Conservation (phyloP, 2,329 filamentous ascomycete species). For the Plenodomus biglobosus region DNA sequence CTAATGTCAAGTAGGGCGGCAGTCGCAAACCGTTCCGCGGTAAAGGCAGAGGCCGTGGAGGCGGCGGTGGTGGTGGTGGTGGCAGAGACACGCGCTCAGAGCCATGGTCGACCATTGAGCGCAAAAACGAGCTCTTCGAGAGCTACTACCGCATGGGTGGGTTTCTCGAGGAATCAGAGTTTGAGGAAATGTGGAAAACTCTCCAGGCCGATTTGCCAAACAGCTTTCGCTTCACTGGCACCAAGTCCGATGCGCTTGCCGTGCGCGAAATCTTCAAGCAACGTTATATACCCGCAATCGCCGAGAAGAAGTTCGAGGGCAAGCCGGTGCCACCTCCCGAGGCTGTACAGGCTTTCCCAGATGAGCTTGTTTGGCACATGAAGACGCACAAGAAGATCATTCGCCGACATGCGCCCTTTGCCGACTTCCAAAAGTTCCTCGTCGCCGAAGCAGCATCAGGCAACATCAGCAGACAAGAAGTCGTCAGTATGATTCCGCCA, state of each 20-base stretch:
- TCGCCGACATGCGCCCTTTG: slow-evolving; percentile 89
- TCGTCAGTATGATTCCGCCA: slow-evolving; percentile 98
- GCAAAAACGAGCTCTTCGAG: slow-evolving; percentile 83
- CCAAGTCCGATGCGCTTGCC: slow-evolving; percentile 89
- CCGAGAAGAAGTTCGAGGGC: slow-evolving; percentile 80
- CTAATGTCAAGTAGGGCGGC: slow-evolving; percentile 29
- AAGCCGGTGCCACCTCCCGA: slow-evolving; percentile 77
- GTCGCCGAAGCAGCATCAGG: slow-evolving; percentile 96
- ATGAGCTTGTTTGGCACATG: slow-evolving; percentile 95
- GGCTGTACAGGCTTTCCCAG: slow-evolving; percentile 88
- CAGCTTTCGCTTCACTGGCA: slow-evolving; percentile 96
- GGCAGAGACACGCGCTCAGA: slow-evolving; percentile 35
- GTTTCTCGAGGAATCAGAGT: slow-evolving; percentile 76
- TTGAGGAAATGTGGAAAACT: slow-evolving; percentile 78
- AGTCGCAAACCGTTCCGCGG: slow-evolving; percentile 35
- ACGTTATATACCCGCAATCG: slow-evolving; percentile 88
- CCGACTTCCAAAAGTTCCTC: slow-evolving; percentile 94
- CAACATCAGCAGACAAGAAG: slow-evolving; percentile 96
- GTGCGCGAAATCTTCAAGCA: slow-evolving; percentile 87
- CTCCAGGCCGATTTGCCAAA: slow-evolving; percentile 86
- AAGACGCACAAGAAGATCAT: slow-evolving; percentile 96
- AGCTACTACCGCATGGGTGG: slow-evolving; percentile 74
- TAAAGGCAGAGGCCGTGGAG: slow-evolving; percentile 32
- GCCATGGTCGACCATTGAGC: slow-evolving; percentile 61
- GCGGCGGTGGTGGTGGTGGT: slow-evolving; percentile 34